A percentile compares a stretch with the other conserved stretches of the same genome.
Conservation (phyloP, 2,329 filamentous ascomycete species). For the Aspergillus pseudoglaucus region DNA sequence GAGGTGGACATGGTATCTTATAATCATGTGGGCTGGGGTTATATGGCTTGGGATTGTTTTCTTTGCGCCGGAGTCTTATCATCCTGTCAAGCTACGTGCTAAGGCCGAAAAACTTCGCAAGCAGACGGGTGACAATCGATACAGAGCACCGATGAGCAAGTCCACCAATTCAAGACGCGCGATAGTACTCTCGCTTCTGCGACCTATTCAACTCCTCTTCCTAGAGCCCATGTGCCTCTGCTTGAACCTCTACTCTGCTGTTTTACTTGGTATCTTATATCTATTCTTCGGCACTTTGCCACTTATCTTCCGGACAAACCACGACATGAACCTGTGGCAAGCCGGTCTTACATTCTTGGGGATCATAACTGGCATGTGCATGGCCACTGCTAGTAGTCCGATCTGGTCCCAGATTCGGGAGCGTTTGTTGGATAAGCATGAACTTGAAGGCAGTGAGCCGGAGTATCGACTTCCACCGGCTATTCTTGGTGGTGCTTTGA, state of each 20-base stretch:
- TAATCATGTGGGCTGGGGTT: constrained; percentile 67
- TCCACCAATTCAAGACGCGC: constrained; percentile 14
- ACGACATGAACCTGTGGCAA: constrained; percentile 71
- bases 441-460: constrained; percentile 56
- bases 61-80: constrained; percentile 79
- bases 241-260: constrained; percentile 70
- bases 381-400: constrained; percentile 27
- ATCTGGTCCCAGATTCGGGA: constrained; percentile 32
- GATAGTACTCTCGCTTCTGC: constrained; percentile 57
- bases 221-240: constrained; percentile 77
- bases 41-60: constrained; percentile 58
- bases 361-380: constrained; percentile 34
- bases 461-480: constrained; percentile 72
- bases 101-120: constrained; percentile 59
- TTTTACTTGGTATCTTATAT: constrained; percentile 75
- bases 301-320: constrained; percentile 64
- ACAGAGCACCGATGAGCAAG: constrained; percentile 68
- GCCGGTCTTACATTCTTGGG: constrained; percentile 64
- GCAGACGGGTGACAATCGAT: constrained; percentile 65
- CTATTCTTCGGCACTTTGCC: constrained; percentile 82
- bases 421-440: constrained; percentile 25
- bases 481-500: constrained; percentile 62
- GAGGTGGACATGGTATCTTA: constrained; percentile 73
- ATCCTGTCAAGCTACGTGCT: constrained; percentile 31
- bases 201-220: constrained; percentile 69